A percentile compares a stretch with the other conserved stretches of the same genome.
These are phyloP conservation scores for Alternaria infectoria DNA, from an alignment of 2,329 filamentous ascomycete species.

Conservation along the genomic window DNA sequence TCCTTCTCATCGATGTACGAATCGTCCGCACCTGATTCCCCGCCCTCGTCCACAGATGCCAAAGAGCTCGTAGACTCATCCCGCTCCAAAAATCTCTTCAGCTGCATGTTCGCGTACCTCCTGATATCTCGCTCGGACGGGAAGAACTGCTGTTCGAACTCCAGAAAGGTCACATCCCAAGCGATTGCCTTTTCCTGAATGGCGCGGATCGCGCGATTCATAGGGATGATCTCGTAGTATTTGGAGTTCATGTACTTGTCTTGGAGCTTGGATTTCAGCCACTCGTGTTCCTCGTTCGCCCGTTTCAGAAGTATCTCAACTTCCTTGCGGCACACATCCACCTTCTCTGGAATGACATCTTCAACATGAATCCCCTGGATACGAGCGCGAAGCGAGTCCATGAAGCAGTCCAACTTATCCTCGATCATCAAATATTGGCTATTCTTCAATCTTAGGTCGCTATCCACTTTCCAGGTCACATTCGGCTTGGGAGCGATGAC, in stretches of 20 bases:
- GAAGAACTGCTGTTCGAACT: slow-evolving; percentile 92
- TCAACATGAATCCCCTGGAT: slow-evolving; percentile 90
- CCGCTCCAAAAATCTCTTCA: slow-evolving; percentile 90
- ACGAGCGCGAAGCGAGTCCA: slow-evolving; percentile 81
- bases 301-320: slow-evolving; percentile 79
- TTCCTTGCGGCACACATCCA: slow-evolving; percentile 79
- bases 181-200: slow-evolving; percentile 92
- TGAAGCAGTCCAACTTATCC: slow-evolving; percentile 83
- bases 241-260: slow-evolving; percentile 91
- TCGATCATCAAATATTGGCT: slow-evolving; percentile 84
- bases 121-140: slow-evolving; percentile 95
- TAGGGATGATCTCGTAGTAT: slow-evolving; percentile 95
- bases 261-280: slow-evolving; percentile 78
- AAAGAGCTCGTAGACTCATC: slow-evolving; percentile 80
- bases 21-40: slow-evolving; percentile 53
- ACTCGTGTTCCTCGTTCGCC: slow-evolving; percentile 81
- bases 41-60: slow-evolving; percentile 69
- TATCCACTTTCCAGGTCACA: slow-evolving; percentile 97
- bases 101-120: slow-evolving; percentile 85
- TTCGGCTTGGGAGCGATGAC: slow-evolving; percentile 89
- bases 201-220: slow-evolving; percentile 85
- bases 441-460: slow-evolving; percentile 90
- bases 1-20: slow-evolving; percentile 39
- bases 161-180: slow-evolving; percentile 89
- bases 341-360: slow-evolving; percentile 85